Evolutionary conservation across 208 protist genomes (phyloP).

Genomic region (Trypanosoma avium): DNA sequence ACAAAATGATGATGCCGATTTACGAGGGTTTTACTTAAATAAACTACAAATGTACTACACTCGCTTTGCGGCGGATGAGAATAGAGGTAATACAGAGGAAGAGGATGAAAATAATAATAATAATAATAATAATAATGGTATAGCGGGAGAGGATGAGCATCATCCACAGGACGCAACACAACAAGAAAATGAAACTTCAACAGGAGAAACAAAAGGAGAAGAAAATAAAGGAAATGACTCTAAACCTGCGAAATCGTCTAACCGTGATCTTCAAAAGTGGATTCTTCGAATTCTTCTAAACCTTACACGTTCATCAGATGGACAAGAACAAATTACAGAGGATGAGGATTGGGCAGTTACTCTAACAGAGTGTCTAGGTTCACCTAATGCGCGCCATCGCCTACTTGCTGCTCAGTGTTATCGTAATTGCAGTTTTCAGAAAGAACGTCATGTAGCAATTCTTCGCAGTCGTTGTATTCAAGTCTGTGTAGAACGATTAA

Average conservation of each 20-base stretch:
- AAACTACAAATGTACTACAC: constrained; percentile 71
- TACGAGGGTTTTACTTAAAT: constrained; percentile 77
- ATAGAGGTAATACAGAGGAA: not conserved
- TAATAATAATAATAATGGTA: too few relatives aligned
- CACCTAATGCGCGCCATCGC: constrained; percentile 45
- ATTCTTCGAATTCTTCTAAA: constrained; percentile 83
- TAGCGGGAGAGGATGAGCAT: too few relatives aligned
- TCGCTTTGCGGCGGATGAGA: constrained; percentile 27
- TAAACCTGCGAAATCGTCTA: constrained; percentile 9
- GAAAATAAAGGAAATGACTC: constrained; percentile 11
- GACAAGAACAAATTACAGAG: constrained; percentile 69
- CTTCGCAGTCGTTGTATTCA: constrained; percentile 45
- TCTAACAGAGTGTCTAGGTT: constrained; percentile 41
- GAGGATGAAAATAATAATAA: constrained; percentile 17
- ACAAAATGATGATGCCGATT: constrained; percentile 76
- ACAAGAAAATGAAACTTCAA: too few relatives aligned
- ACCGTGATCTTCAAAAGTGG: constrained; percentile 68
- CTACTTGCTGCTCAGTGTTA: constrained; percentile 70
- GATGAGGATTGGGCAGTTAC: constrained; percentile 70
- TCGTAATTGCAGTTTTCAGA: constrained; percentile 72
- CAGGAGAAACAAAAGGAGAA: too few relatives aligned
- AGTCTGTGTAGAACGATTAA: constrained; percentile 50
- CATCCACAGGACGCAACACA: too few relatives aligned
- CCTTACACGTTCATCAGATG: constrained; percentile 67
- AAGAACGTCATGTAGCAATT: constrained; percentile 41